These are phyloP conservation scores for Candida insectalens DNA, from an alignment of 805 yeast species.

Conservation along the genomic window DNA sequence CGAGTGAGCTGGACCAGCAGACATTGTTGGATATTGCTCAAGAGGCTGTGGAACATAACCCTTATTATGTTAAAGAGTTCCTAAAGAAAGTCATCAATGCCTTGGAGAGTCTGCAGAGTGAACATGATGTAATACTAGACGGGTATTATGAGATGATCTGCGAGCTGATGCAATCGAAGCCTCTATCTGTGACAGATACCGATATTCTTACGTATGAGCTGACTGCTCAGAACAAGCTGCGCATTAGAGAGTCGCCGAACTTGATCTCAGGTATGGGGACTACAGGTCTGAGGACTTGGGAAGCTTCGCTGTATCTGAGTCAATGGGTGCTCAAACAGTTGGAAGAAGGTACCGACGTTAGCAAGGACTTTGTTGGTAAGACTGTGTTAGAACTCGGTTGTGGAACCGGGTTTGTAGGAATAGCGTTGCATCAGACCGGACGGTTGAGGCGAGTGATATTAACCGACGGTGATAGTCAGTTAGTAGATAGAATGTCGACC, in stretches of 20 bases:
- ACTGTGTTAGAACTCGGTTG: constrained; percentile 69
- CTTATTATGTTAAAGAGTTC: constrained; percentile 40
- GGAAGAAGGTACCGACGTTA: background rate
- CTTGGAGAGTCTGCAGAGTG: constrained; percentile 18
- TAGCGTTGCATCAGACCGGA: constrained; percentile 25
- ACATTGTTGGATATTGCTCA: constrained; percentile 12
- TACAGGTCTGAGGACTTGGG: constrained; percentile 92
- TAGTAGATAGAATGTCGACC: constrained; percentile 35
- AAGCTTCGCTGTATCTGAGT: constrained; percentile 67
- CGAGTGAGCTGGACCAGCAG: constrained; percentile 13
- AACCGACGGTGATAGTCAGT: constrained; percentile 60
- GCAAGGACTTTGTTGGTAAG: constrained; percentile 12
- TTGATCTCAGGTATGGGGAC: constrained; percentile 68
- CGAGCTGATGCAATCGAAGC: constrained; percentile 25
- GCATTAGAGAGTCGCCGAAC: constrained; percentile 51
- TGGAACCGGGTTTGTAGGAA: constrained; percentile 79
- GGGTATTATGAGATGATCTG: constrained; percentile 34
- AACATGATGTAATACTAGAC: constrained; percentile 23
- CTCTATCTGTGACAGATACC: constrained; percentile 26
- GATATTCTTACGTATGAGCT: constrained; percentile 30
- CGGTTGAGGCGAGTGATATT: constrained; percentile 24
- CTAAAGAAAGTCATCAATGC: constrained; percentile 30
- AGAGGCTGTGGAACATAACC: constrained; percentile 28
- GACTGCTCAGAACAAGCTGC: constrained; percentile 13
- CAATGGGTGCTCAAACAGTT: constrained; percentile 30